Conservation (phyloP, 2,329 filamentous ascomycete species). For the Diaporthe sp. region DNA sequence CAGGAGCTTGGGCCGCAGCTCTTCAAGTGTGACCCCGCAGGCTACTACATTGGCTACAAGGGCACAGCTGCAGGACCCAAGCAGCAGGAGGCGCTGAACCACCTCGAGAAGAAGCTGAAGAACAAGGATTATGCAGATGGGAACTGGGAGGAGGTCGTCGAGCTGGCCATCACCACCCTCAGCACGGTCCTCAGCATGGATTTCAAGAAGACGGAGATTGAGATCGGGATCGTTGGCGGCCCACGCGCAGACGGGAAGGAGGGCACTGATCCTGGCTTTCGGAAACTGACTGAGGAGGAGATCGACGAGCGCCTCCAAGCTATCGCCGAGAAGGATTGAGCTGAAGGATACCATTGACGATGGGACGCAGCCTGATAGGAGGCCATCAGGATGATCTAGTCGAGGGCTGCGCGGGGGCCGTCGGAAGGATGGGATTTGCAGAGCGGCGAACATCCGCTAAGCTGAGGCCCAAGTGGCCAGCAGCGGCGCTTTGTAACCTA, state of each 20-base stretch:
- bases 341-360: slow-evolving; percentile 36
- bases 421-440: slow-evolving; percentile 10
- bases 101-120: slow-evolving; percentile 99
- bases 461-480: slow-evolving; percentile 18
- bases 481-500: slow-evolving; percentile 30
- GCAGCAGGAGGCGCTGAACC: slow-evolving; percentile 98
- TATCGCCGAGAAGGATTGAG: slow-evolving; percentile 97
- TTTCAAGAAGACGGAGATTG: slow-evolving; percentile 99
- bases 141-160: slow-evolving; percentile 96
- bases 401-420: slow-evolving; percentile 20
- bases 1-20: slow-evolving; percentile 92
- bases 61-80: slow-evolving; percentile 97
- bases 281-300: slow-evolving; percentile 93
- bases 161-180: slow-evolving; percentile 93
- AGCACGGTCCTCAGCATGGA: slow-evolving; percentile 98
- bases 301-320: slow-evolving; percentile 98
- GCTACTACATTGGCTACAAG: slow-evolving; percentile 99
- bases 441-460: not conserved
- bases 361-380: slow-evolving; percentile 6
- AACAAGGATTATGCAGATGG: slow-evolving; percentile 97
- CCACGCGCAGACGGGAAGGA: slow-evolving; percentile 85
- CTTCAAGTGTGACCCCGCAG: slow-evolving; percentile 98
- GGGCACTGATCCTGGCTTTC: slow-evolving; percentile 82
- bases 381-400: slow-evolving; percentile 13
- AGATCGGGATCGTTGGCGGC: slow-evolving; percentile 93